These are phyloP conservation scores for Geosmithia putterillii DNA, from an alignment of 2,329 filamentous ascomycete genomes.

Conservation along the genomic window DNA sequence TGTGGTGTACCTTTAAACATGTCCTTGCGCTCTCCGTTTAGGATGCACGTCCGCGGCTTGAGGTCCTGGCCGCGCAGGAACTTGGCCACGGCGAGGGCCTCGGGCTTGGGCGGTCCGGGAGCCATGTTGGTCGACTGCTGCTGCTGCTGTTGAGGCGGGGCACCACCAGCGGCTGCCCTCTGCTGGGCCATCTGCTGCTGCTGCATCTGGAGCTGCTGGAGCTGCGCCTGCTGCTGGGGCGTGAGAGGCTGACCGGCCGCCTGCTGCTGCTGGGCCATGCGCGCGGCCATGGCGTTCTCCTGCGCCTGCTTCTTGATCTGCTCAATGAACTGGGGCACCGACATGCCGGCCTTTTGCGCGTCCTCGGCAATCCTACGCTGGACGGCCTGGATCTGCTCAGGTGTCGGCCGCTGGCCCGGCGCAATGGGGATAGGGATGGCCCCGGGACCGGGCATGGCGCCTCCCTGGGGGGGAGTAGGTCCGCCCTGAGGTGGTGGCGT, in stretches of 20 bases:
- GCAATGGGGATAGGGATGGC: background rate
- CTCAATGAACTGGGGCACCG: constrained; percentile 72
- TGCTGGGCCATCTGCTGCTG: constrained; percentile 15
- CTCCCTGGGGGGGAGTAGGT: background rate
- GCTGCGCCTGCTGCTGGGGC: background rate
- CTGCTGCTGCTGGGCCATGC: constrained; percentile 31
- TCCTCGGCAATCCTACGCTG: constrained; percentile 73
- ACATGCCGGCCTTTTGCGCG: constrained; percentile 74
- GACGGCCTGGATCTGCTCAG: constrained; percentile 76
- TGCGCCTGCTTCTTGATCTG: constrained; percentile 46
- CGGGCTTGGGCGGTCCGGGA: constrained; percentile 74
- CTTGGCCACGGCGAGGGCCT: constrained; percentile 77
- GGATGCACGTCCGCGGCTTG: constrained; percentile 81
- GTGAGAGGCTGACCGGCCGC: constrained; percentile 9
- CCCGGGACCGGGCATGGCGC: constrained; percentile 2
- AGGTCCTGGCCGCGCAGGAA: constrained; percentile 76
- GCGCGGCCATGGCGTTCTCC: constrained; percentile 37
- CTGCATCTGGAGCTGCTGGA: constrained; percentile 14
- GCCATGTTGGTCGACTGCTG: constrained; percentile 52
- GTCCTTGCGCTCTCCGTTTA: constrained; percentile 93
- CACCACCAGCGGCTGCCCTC: constrained; percentile 7
- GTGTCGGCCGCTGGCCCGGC: constrained; percentile 46
- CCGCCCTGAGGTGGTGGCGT: constrained; percentile 1
- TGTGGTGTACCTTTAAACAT: constrained; percentile 69
- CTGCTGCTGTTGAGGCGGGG: constrained; percentile 21